Evolutionary conservation across 306 rosid species (phyloP).

Genomic region (Alnus glutinosa): DNA sequence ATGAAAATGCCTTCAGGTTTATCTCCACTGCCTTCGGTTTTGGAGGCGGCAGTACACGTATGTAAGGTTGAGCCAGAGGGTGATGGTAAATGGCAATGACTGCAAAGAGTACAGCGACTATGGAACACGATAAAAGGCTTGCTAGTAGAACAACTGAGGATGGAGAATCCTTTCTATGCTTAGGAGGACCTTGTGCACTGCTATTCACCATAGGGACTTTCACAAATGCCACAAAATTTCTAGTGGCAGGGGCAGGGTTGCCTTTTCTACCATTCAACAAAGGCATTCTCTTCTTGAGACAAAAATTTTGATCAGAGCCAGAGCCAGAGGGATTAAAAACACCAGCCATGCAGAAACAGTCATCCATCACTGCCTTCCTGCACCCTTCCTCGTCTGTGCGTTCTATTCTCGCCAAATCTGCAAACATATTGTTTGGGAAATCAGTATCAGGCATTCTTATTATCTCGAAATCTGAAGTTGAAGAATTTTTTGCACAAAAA

Average conservation of each 20-base stretch:
- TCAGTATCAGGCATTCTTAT: conserved; percentile 13
- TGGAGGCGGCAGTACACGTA: neutral
- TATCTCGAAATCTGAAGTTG: conserved; percentile 15
- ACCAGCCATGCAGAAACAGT: conserved; percentile 40
- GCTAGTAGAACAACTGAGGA: conserved; percentile 24
- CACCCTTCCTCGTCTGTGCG: conserved; percentile 19
- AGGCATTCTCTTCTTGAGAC: conserved; percentile 41
- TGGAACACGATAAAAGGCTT: conserved; percentile 22
- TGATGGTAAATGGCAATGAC: conserved; percentile 27
- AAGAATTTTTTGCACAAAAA: conserved; percentile 34
- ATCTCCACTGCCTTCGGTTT: conserved; percentile 35
- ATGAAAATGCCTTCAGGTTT: conserved; percentile 36
- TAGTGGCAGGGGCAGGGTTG: conserved; percentile 13
- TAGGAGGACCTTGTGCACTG: neutral
- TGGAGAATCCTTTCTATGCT: conserved; percentile 6
- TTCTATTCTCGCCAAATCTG: conserved; percentile 8
- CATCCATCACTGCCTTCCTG: conserved; percentile 29
- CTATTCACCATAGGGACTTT: conserved; percentile 21
- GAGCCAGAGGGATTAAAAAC: neutral
- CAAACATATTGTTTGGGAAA: conserved; percentile 2
- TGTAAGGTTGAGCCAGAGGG: conserved; percentile 17
- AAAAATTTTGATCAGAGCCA: neutral
- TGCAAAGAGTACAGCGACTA: conserved; percentile 31
- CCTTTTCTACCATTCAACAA: conserved; percentile 19
- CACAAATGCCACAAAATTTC: conserved; percentile 5